These are phyloP conservation scores for Fomitiporia mediterranea DNA, from an alignment of 1,284 basidiomycete species.

Conservation along the genomic window DNA sequence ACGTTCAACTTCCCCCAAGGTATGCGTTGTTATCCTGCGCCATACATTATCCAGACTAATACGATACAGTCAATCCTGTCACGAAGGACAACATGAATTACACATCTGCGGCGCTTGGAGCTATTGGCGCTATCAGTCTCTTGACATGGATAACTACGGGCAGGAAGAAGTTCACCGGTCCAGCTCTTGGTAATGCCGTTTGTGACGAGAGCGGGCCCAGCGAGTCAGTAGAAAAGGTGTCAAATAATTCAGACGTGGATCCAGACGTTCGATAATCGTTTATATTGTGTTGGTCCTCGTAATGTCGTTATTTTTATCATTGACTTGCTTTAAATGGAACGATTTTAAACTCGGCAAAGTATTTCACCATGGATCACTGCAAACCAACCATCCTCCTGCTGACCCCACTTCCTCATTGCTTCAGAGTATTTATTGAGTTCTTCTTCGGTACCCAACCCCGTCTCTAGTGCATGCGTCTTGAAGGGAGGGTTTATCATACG, in stretches of 20 bases:
- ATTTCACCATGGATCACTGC: conserved; percentile 34
- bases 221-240: neutral
- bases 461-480: conserved; percentile 28
- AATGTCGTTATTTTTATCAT: neutral
- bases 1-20: conserved; percentile 21
- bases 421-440: conserved; percentile 27
- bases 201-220: neutral
- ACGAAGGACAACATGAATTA: conserved; percentile 20
- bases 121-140: conserved; percentile 15
- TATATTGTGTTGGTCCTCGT: neutral
- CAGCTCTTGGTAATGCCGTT: neutral
- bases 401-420: conserved; percentile 31
- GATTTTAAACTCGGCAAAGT: conserved; percentile 26
- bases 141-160: conserved; percentile 19
- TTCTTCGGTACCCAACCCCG: conserved; percentile 27
- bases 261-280: neutral
- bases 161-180: conserved; percentile 14
- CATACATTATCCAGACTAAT: neutral
- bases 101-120: conserved; percentile 18
- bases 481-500: conserved; percentile 31
- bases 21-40: neutral
- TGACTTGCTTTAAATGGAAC: neutral
- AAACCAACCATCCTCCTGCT: conserved; percentile 34
- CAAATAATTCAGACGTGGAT: neutral
- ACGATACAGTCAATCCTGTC: conserved; percentile 14